phyloP scores from a whole-genome alignment of 306 rosid species.

The Cucurbita argyrosperma region DNA sequence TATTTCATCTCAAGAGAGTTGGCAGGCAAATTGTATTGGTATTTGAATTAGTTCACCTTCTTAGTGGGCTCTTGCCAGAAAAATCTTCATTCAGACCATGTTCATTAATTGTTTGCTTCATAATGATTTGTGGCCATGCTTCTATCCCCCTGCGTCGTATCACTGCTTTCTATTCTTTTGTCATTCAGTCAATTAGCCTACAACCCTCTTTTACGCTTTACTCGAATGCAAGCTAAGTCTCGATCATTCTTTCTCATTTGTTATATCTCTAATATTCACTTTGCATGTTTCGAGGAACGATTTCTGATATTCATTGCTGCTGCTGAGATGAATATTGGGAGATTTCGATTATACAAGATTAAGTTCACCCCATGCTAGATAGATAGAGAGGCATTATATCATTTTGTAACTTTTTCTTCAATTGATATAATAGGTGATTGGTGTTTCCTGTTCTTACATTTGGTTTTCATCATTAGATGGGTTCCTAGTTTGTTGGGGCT shows the following conservation, averaged over 20 bases:
- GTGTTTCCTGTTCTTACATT: background rate
- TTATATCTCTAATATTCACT: background rate
- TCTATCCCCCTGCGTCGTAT: background rate
- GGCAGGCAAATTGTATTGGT: slow-evolving; percentile 24
- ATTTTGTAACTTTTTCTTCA: background rate
- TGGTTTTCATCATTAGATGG: background rate
- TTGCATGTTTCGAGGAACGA: slow-evolving; percentile 3
- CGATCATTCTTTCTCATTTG: background rate
- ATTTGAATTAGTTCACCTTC: slow-evolving; percentile 20
- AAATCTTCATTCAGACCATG: slow-evolving; percentile 24
- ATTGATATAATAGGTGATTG: background rate
- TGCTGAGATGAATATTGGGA: background rate
- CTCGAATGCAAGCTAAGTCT: background rate
- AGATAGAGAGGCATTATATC: background rate
- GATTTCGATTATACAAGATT: background rate
- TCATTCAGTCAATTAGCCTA: background rate
- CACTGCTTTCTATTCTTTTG: background rate
- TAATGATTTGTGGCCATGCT: slow-evolving; percentile 43
- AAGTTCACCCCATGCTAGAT: background rate
- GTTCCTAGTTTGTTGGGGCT: background rate
- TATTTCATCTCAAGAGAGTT: slow-evolving; percentile 13
- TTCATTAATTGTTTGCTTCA: slow-evolving; percentile 52
- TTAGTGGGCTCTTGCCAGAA: slow-evolving; percentile 17
- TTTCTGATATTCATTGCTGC: slow-evolving; percentile 3
- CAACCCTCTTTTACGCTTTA: background rate